Percentiles rank a stretch among this genome's conserved stretches.
Evolutionary conservation across 441 rosid genomes (phyloP).

Genomic region (Adansonia rubrostipa): DNA sequence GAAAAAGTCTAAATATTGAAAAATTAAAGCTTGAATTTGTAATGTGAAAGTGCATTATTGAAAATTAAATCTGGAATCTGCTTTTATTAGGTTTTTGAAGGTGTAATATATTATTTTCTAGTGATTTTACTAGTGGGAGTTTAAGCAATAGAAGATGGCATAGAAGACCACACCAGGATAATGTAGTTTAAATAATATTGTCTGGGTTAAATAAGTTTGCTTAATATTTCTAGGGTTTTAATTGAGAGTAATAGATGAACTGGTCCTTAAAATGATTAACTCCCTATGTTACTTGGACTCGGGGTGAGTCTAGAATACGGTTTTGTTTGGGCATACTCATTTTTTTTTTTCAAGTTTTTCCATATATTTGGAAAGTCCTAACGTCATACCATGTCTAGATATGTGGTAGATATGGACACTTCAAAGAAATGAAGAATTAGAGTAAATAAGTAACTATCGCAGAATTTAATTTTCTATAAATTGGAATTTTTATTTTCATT

Average conservation of each 20-base stretch:
- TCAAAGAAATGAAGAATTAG: too few species aligned
- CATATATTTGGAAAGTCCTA: neutral
- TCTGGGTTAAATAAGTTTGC: neutral
- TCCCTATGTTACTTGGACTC: neutral
- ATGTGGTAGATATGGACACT: too few species aligned
- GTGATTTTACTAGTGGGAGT: neutral
- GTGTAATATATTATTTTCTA: neutral
- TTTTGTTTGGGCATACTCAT: neutral
- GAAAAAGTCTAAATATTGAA: neutral
- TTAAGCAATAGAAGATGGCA: neutral
- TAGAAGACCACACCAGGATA: neutral
- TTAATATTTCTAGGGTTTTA: neutral
- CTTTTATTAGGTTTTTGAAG: slow-evolving; percentile 2
- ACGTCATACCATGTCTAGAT: neutral
- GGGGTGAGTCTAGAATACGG: neutral
- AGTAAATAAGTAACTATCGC: too few species aligned
- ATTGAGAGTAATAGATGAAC: neutral
- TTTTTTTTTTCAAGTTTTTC: neutral
- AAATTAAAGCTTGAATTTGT: neutral
- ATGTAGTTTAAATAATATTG: neutral
- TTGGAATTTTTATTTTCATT: neutral
- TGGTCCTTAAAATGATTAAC: neutral
- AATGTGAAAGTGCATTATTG: neutral
- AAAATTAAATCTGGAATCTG: neutral
- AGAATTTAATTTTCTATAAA: neutral